Evolutionary conservation across 352 stramenopile genomes (phyloP).

Genomic region (Hyphochytrium catenoides): DNA sequence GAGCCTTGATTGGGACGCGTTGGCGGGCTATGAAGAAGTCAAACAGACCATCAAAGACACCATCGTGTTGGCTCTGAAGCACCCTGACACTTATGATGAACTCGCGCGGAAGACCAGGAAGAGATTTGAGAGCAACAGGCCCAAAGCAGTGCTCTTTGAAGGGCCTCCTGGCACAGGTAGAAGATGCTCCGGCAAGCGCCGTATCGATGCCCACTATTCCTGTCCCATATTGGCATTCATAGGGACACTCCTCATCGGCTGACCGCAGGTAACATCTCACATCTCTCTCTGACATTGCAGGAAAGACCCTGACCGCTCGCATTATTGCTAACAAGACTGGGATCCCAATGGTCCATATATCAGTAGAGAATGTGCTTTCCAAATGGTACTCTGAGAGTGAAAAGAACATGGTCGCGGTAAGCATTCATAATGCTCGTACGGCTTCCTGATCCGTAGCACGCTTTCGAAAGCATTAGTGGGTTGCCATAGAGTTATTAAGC

Average conservation of each 20-base stretch:
- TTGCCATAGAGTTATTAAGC: too few species aligned
- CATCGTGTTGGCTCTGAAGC: slow-evolving; percentile 65
- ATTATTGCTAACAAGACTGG: slow-evolving; percentile 76
- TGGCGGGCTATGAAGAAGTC: slow-evolving; percentile 63
- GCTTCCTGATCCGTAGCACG: too few species aligned
- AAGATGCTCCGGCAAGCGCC: too few species aligned
- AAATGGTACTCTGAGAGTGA: slow-evolving; percentile 88
- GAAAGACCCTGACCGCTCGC: slow-evolving; percentile 75
- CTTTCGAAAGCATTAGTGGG: too few species aligned
- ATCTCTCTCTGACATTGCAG: too few species aligned
- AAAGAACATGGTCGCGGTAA: slow-evolving; percentile 57
- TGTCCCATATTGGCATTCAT: too few species aligned
- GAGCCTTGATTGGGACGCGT: too few species aligned
- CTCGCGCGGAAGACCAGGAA: slow-evolving; percentile 61
- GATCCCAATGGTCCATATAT: slow-evolving; percentile 76
- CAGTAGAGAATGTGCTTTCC: slow-evolving; percentile 74
- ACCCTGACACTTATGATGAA: slow-evolving; percentile 66
- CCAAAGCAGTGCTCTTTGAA: slow-evolving; percentile 71
- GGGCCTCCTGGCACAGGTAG: slow-evolving; percentile 75
- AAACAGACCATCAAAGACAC: slow-evolving; percentile 78
- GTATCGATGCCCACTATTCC: too few species aligned
- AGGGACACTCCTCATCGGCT: too few species aligned
- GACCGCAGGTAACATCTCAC: too few species aligned
- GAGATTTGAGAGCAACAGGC: slow-evolving; percentile 47
- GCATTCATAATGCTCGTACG: too few species aligned